phyloP scores from a whole-genome alignment of 2,329 filamentous ascomycete genomes.

The Didymosphaeria variabile region DNA sequence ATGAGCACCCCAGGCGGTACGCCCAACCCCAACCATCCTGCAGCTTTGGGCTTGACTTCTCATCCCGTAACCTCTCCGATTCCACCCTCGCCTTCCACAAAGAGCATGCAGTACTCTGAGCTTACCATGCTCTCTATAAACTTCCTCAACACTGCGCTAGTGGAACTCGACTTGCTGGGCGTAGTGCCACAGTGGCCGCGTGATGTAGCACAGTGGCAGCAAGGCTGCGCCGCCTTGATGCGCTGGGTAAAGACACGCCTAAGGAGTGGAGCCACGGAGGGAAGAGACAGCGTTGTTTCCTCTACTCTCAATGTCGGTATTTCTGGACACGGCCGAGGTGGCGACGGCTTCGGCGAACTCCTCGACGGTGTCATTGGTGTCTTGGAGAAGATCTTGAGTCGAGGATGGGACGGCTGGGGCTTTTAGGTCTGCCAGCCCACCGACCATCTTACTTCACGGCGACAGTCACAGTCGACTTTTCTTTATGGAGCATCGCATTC shows the following conservation, averaged over 20 bases:
- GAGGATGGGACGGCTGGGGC: constrained; percentile 42
- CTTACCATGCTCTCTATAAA: constrained; percentile 31
- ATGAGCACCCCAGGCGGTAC: constrained; percentile 17
- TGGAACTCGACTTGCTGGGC: constrained; percentile 27
- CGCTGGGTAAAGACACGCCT: constrained; percentile 46
- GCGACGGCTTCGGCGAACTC: constrained; percentile 40
- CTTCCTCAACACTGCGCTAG: constrained; percentile 37
- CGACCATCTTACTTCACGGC: not conserved
- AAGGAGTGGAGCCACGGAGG: constrained; percentile 29
- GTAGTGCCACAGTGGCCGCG: constrained; percentile 27
- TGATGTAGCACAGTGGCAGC: constrained; percentile 35
- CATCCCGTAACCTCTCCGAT: constrained; percentile 27
- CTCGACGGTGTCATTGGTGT: constrained; percentile 38
- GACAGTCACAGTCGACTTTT: constrained; percentile 3
- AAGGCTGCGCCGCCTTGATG: constrained; percentile 40
- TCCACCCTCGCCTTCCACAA: constrained; percentile 22
- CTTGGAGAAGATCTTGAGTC: constrained; percentile 40
- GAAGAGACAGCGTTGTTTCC: constrained; percentile 22
- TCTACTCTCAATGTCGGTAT: constrained; percentile 11
- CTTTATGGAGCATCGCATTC: constrained; percentile 9
- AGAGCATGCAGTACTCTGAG: constrained; percentile 31
- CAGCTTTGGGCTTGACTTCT: constrained; percentile 21
- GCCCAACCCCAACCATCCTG: constrained; percentile 23
- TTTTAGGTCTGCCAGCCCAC: constrained; percentile 25
- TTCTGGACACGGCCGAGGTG: constrained; percentile 22